Conservation (phyloP, 805 yeast genomes). For the Metschnikowia matae region DNA sequence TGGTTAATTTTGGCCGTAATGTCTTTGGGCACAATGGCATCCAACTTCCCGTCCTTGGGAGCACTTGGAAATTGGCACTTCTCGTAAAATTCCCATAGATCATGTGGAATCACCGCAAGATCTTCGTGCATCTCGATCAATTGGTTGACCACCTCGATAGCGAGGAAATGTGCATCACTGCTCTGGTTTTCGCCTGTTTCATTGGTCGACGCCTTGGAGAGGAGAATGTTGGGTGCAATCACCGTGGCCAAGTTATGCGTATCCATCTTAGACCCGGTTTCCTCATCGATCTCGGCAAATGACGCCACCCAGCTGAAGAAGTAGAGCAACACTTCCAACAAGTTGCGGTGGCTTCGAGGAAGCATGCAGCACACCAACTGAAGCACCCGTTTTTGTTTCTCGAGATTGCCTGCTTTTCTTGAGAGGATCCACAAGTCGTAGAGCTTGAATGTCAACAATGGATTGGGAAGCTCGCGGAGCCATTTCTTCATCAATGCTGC, state of each 20-base stretch:
- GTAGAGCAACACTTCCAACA: conserved; percentile 77
- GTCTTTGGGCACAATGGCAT: conserved; percentile 31
- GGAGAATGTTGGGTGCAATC: conserved; percentile 85
- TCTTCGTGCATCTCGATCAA: conserved; percentile 79
- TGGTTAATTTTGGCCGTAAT: conserved; percentile 33
- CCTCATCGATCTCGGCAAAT: conserved; percentile 88
- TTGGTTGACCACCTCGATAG: conserved; percentile 85
- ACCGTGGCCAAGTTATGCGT: conserved; percentile 93
- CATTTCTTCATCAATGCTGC: conserved; percentile 92
- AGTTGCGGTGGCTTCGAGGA: conserved; percentile 77
- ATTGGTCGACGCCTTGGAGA: conserved; percentile 44
- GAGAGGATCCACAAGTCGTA: conserved; percentile 77
- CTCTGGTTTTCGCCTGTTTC: conserved; percentile 23
- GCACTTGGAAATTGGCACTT: conserved; percentile 36
- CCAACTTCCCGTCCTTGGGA: conserved; percentile 12
- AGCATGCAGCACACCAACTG: conserved; percentile 69
- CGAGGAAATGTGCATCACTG: conserved; percentile 77
- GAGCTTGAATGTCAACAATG: conserved; percentile 71
- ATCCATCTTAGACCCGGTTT: conserved; percentile 88
- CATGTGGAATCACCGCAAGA: conserved; percentile 71
- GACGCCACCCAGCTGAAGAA: conserved; percentile 95
- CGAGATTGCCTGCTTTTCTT: conserved; percentile 47
- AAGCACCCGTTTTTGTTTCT: conserved; percentile 48
- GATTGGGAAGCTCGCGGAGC: conserved; percentile 88
- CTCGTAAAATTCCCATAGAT: conserved; percentile 48